A percentile compares a stretch with the other conserved stretches of the same genome.
Evolutionary conservation across 768 basidiomycete species (phyloP).

Genomic region (Punctularia strigosozonata): DNA sequence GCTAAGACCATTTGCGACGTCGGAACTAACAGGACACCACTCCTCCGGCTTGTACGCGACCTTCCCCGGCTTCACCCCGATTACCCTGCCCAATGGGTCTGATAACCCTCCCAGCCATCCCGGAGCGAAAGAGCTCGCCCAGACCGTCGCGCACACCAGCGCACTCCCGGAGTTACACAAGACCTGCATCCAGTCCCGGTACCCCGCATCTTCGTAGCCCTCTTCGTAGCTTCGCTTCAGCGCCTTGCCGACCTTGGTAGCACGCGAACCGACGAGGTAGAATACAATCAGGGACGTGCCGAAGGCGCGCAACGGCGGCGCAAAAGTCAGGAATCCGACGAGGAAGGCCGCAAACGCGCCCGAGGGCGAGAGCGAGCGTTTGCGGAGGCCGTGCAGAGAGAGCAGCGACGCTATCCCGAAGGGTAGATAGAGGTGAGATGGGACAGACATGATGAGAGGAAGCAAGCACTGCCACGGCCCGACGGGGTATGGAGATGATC

Average conservation of each 20-base stretch:
- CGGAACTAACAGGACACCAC: slow-evolving; percentile 55
- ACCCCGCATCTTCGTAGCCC: slow-evolving; percentile 62
- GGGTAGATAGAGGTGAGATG: too few relatives aligned
- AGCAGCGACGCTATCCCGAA: slow-evolving; percentile 47
- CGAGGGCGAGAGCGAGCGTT: slow-evolving; percentile 61
- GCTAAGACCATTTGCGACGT: slow-evolving; percentile 38
- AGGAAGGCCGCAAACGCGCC: slow-evolving; percentile 71
- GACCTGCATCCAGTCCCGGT: slow-evolving; percentile 73
- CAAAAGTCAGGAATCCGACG: slow-evolving; percentile 64
- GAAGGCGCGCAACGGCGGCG: slow-evolving; percentile 53
- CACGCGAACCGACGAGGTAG: slow-evolving; percentile 70
- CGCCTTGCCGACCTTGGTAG: slow-evolving; percentile 79
- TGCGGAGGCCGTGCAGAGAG: slow-evolving; percentile 57
- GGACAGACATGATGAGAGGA: too few relatives aligned
- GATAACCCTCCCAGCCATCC: slow-evolving; percentile 15
- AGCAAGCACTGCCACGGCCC: too few relatives aligned
- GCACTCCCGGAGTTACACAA: slow-evolving; percentile 69
- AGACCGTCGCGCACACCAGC: slow-evolving; percentile 42
- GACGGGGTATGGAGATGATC: too few relatives aligned
- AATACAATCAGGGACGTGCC: slow-evolving; percentile 61
- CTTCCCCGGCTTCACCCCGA: too few relatives aligned
- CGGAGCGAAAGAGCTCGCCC: slow-evolving; percentile 51
- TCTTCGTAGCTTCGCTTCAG: slow-evolving; percentile 70
- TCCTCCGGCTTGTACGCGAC: slow-evolving; percentile 23
- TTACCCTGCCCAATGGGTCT: slow-evolving; percentile 8